Evolutionary conservation across 148 eudicot genomes (phyloP).

Genomic region (Cornus kousa): DNA sequence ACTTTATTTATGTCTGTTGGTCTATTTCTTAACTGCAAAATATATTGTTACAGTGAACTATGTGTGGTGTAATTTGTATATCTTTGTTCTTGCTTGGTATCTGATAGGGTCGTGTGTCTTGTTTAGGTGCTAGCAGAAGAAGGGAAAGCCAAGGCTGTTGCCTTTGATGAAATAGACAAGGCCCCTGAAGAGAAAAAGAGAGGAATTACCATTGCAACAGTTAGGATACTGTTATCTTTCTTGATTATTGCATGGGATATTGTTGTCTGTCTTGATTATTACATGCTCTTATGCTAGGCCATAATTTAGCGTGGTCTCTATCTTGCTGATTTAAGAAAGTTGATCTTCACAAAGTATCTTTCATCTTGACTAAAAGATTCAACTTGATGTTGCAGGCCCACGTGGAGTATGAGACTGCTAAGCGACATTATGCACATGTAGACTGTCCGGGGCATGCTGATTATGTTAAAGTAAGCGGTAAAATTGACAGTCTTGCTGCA

Average conservation of each 20-base stretch:
- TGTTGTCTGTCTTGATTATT: neutral
- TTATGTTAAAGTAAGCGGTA: slow-evolving; percentile 76
- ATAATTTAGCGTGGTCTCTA: neutral
- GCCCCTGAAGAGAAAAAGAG: slow-evolving; percentile 99
- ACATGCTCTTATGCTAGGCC: neutral
- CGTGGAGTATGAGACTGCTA: slow-evolving; percentile 94
- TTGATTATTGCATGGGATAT: too few relatives aligned
- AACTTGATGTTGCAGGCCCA: slow-evolving; percentile 61
- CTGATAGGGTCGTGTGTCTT: neutral
- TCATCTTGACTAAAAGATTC: neutral
- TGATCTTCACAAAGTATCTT: slow-evolving; percentile 1
- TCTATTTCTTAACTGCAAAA: too few relatives aligned
- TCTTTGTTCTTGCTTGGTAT: too few relatives aligned
- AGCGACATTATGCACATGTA: slow-evolving; percentile 91
- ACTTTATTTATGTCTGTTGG: neutral
- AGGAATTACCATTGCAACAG: slow-evolving; percentile 91
- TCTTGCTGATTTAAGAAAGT: neutral
- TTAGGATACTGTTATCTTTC: slow-evolving; percentile 23
- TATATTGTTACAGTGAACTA: too few relatives aligned
- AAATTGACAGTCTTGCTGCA: neutral
- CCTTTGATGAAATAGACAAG: slow-evolving; percentile 94
- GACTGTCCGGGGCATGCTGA: slow-evolving; percentile 99
- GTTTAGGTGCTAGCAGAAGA: slow-evolving; percentile 76
- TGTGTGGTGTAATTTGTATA: neutral
- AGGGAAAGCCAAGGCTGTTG: slow-evolving; percentile 92